Evolutionary conservation across 345 rosid genomes (phyloP), one percentile per base, ranked within the genome.

Genomic region (Camelina laxa): DNA sequence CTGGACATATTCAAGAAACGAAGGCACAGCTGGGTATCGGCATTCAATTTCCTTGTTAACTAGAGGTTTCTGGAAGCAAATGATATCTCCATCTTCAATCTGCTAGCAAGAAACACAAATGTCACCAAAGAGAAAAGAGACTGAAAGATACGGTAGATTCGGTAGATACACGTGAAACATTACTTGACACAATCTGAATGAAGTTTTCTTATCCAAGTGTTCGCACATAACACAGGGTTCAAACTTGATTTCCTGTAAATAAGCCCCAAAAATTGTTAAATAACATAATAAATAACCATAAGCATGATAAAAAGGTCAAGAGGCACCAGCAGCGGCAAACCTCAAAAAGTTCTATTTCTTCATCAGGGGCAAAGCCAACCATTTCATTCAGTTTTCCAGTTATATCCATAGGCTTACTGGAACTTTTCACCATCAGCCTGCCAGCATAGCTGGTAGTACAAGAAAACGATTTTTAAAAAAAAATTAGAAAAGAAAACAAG

Each of bases 71-170:
- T 93, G 98, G 80, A 85, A 87, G 85, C 97, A 93, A 48, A 89
- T 79, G 65, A 93, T 89, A 78, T 93, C 98, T 30, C 98, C 98
- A 83, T 93, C 98, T 82, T 93, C 96, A 70, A 93, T 83, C 98
- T 93, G 84, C 54, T 81, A 53, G 60, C 38, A 72, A 39, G 27
- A 61, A 49, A 68, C 75, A 12, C 64, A 22, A 22, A 38, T 51
- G 63, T 70, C 67, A 68, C 24, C 56, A 67, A 54, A 41, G 41
- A 64, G 57, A 62, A 10, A 68, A 5, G 24, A n/a, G 56, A 56
- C 56, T 31, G 36, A 27, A 58, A 50, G 33, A 4, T 48, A 30
- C 5, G 11, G 63, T 57, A 20, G 31, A 4, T 48, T 39, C 5
- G 12, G 63, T 57, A 20, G 31, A 31, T 71, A 24, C 39, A 59